Evolutionary conservation across 768 basidiomycete species (phyloP).

Genomic region (Mycena sanguinolenta): DNA sequence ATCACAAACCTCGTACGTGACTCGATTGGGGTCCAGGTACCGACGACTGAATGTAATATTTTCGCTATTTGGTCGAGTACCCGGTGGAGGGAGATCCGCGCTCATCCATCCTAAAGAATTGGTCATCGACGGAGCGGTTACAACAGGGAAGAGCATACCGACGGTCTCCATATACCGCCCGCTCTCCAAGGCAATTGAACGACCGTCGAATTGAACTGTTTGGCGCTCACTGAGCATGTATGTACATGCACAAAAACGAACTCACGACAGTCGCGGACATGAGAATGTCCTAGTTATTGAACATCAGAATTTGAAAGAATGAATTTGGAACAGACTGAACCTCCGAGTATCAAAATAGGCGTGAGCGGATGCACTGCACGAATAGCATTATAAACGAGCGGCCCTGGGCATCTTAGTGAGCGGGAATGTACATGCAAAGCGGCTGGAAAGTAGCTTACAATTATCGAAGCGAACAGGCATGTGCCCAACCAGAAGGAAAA

Average conservation of each 20-base stretch:
- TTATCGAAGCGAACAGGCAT: constrained; percentile 84
- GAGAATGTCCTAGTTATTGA: constrained; percentile 62
- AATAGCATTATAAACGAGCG: constrained; percentile 78
- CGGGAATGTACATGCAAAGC: too few species aligned
- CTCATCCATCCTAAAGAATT: constrained; percentile 71
- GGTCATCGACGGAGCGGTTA: too few species aligned
- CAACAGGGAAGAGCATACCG: neutral
- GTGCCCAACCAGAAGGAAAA: constrained; percentile 85
- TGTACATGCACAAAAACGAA: too few species aligned
- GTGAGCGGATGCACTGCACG: constrained; percentile 79
- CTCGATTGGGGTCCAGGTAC: constrained; percentile 74
- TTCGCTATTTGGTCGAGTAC: constrained; percentile 40
- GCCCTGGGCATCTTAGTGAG: constrained; percentile 59
- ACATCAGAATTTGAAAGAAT: too few species aligned
- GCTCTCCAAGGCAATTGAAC: constrained; percentile 84
- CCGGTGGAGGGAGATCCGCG: constrained; percentile 44
- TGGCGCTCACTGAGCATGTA: too few species aligned
- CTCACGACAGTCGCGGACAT: constrained; percentile 79
- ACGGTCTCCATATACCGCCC: constrained; percentile 95
- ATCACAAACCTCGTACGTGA: constrained; percentile 65
- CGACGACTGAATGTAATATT: constrained; percentile 63
- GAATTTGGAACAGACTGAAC: too few species aligned
- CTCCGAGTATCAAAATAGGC: constrained; percentile 87
- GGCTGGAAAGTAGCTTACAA: constrained; percentile 55
- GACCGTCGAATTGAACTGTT: constrained; percentile 71